A percentile compares a stretch with the other conserved stretches of the same genome.
Evolutionary conservation across 352 stramenopile species (phyloP).

Genomic region (Phytophthora citrophthora): DNA sequence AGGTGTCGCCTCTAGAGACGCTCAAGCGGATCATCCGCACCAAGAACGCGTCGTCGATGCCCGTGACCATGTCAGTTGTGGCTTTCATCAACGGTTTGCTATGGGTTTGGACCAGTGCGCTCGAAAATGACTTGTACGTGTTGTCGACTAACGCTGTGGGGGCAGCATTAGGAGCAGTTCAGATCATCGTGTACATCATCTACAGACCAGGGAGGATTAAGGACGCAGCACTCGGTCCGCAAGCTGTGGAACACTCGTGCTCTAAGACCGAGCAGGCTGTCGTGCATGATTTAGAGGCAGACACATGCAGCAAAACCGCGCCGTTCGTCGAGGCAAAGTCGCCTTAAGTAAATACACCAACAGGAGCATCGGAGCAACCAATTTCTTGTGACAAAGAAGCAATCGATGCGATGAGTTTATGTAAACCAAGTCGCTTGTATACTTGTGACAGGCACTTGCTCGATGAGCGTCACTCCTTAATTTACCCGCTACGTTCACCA

Average conservation of each 20-base stretch:
- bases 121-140: conserved; percentile 38
- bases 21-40: conserved; percentile 34
- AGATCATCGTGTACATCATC: conserved; percentile 34
- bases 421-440: not conserved
- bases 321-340: conserved; percentile 16
- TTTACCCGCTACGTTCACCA: not conserved
- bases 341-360: conserved; percentile 1
- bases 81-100: conserved; percentile 32
- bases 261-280: conserved; percentile 23
- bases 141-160: conserved; percentile 33
- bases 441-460: not conserved
- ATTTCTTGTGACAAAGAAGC: no score
- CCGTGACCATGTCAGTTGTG: conserved; percentile 32
- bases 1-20: conserved; percentile 33
- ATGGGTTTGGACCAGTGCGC: conserved; percentile 29
- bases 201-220: conserved; percentile 28
- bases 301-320: conserved; percentile 1
- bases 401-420: conserved; percentile 1
- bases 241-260: not conserved
- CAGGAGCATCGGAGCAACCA: not conserved
- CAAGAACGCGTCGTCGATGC: conserved; percentile 38
- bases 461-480: not conserved
- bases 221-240: not conserved
- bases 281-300: conserved; percentile 23
- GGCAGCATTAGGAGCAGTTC: conserved; percentile 13